phyloP scores from a whole-genome alignment of 2,329 filamentous ascomycete genomes.

The Pseudogymnoascus sp. region DNA sequence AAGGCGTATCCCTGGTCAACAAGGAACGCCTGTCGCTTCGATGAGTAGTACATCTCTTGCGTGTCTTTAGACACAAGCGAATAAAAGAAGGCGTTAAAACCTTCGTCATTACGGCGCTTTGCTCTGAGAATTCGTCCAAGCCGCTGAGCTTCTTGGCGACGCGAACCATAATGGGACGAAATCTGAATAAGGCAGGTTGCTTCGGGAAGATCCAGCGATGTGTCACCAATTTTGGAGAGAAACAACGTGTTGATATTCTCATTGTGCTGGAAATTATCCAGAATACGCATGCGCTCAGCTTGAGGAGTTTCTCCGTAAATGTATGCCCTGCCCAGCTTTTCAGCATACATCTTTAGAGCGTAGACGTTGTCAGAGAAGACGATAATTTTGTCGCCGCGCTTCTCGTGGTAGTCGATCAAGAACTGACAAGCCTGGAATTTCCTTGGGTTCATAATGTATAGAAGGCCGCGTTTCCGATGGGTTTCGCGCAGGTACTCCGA shows the following conservation, averaged over 20 bases:
- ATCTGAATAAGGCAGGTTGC: conserved; percentile 96
- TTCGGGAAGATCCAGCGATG: conserved; percentile 92
- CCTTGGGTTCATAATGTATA: conserved; percentile 95
- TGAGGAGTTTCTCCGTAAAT: conserved; percentile 88
- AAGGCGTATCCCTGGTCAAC: conserved; percentile 98
- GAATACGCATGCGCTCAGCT: conserved; percentile 71
- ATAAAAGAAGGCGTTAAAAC: conserved; percentile 99
- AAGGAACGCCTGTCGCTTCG: conserved; percentile 91
- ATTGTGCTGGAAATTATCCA: conserved; percentile 94
- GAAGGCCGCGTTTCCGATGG: conserved; percentile 55
- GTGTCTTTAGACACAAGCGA: conserved; percentile 96
- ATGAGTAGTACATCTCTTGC: conserved; percentile 95
- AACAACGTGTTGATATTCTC: conserved; percentile 86
- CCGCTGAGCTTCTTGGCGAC: conserved; percentile 90
- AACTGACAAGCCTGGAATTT: conserved; percentile 98
- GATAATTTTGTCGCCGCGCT: conserved; percentile 91
- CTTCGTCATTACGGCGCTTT: conserved; percentile 92
- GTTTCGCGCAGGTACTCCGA: conserved; percentile 76
- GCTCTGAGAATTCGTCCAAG: conserved; percentile 88
- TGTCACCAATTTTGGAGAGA: conserved; percentile 94
- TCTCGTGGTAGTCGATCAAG: conserved; percentile 96
- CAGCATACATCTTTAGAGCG: conserved; percentile 76
- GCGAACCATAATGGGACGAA: conserved; percentile 92
- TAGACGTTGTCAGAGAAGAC: conserved; percentile 98
- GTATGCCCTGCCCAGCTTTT: conserved; percentile 75